Percentiles rank a stretch among this genome's conserved stretches.
Evolutionary conservation across 2,329 filamentous ascomycete genomes (phyloP).

Genomic region (Aspergillus tamarii): DNA sequence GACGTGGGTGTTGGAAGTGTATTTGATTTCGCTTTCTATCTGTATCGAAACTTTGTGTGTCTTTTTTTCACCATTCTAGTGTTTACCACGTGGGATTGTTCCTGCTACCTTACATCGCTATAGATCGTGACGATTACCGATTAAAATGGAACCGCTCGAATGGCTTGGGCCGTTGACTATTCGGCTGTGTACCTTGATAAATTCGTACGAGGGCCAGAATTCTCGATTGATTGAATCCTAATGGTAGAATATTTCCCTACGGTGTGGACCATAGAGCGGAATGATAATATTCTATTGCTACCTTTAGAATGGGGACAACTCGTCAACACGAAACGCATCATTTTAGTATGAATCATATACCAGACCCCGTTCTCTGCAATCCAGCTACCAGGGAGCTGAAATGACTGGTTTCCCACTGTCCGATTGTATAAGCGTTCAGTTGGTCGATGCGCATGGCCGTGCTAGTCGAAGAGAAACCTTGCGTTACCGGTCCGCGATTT

Average conservation of each 20-base stretch:
- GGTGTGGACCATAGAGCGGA: background rate
- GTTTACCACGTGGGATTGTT: background rate
- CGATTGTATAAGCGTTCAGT: background rate
- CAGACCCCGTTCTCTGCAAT: background rate
- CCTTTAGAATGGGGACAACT: background rate
- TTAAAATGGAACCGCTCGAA: background rate
- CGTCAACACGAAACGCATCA: background rate
- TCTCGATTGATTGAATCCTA: background rate
- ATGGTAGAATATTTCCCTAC: background rate
- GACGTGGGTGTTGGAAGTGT: background rate
- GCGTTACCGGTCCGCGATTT: background rate
- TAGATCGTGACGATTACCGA: background rate
- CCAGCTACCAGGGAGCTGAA: background rate
- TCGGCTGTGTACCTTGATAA: background rate
- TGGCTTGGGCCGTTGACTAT: background rate
- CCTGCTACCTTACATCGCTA: background rate
- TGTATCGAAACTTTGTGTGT: background rate
- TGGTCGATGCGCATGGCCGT: background rate
- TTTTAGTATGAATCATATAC: background rate
- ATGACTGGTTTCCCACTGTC: background rate
- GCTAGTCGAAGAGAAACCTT: background rate
- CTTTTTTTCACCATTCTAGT: background rate
- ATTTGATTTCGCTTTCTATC: background rate
- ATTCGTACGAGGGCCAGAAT: background rate
- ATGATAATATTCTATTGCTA: background rate